Conservation (phyloP, 306 rosid species). For the Canavalia gladiata region DNA sequence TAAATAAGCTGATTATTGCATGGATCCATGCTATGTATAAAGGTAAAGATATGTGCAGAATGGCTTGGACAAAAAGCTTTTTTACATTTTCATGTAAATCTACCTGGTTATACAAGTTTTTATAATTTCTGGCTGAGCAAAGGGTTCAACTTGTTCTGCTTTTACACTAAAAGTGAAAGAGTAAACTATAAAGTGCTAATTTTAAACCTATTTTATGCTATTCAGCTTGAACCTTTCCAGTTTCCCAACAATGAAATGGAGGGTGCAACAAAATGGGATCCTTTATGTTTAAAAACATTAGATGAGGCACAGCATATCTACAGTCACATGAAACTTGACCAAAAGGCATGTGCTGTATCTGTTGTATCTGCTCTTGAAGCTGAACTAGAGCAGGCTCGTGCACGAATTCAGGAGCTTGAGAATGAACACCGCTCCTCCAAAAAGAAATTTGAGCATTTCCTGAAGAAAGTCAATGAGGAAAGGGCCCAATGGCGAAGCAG, state of each 20-base stretch:
- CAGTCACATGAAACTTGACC: conserved; percentile 74
- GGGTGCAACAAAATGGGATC: conserved; percentile 97
- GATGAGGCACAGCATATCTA: conserved; percentile 72
- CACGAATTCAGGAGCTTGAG: conserved; percentile 85
- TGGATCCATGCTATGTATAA: conserved; percentile 10
- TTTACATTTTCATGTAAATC: conserved; percentile 22
- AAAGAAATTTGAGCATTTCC: conserved; percentile 88
- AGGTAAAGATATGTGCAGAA: neutral
- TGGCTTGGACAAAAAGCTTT: conserved; percentile 29
- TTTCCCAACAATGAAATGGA: conserved; percentile 83
- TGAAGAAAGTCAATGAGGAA: conserved; percentile 87
- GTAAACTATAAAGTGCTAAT: conserved; percentile 35
- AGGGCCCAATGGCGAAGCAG: conserved; percentile 83
- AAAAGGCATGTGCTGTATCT: conserved; percentile 73
- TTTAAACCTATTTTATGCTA: conserved; percentile 26
- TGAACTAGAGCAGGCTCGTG: conserved; percentile 82
- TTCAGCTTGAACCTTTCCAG: conserved; percentile 68
- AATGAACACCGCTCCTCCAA: conserved; percentile 76
- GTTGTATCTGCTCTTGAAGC: conserved; percentile 81
- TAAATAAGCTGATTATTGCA: conserved; percentile 35
- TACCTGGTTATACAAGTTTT: conserved; percentile 36
- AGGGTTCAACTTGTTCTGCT: neutral
- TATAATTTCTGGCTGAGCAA: conserved; percentile 19
- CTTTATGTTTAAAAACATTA: conserved; percentile 67
- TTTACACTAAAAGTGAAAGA: conserved; percentile 14